A percentile compares a stretch with the other conserved stretches of the same genome.
Conservation (phyloP, 768 basidiomycete genomes). For the Termitomyces sp. region DNA sequence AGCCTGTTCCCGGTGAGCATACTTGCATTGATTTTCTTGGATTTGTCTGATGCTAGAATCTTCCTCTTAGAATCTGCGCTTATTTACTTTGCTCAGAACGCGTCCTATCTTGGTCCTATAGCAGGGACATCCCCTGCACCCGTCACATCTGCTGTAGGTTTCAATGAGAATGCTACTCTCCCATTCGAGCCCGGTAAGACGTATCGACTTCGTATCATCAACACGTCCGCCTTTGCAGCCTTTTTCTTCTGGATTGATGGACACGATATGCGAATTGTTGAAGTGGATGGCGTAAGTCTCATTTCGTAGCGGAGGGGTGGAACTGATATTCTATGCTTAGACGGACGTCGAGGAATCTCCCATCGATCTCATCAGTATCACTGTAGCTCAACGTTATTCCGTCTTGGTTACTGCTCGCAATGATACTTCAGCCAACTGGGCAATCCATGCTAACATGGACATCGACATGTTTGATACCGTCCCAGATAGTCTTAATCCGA, state of each 20-base stretch:
- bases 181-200: constrained; percentile 85
- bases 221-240: constrained; percentile 66
- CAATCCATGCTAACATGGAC: constrained; percentile 89
- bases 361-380: constrained; percentile 64
- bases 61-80: constrained; percentile 57
- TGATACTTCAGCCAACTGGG: constrained; percentile 80
- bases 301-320: background rate
- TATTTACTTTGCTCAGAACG: constrained; percentile 80
- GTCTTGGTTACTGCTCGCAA: constrained; percentile 89
- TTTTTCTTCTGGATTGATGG: constrained; percentile 91
- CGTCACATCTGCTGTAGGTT: constrained; percentile 60
- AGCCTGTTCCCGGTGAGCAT: constrained; percentile 75
- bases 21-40: background rate
- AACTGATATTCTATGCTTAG: constrained; percentile 24
- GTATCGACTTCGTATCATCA: constrained; percentile 87
- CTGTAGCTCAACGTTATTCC: constrained; percentile 94
- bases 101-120: constrained; percentile 60
- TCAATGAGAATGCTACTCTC: constrained; percentile 84
- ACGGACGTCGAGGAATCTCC: constrained; percentile 73
- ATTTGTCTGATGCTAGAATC: background rate
- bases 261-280: constrained; percentile 79
- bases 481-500: constrained; percentile 67
- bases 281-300: constrained; percentile 70
- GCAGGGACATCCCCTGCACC: constrained; percentile 41
- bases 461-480: constrained; percentile 83